A percentile compares a stretch with the other conserved stretches of the same genome.
These are phyloP conservation scores for Mortierella sp. DNA, from an alignment of 371 early-diverging fungal genomes.

Conservation along the genomic window DNA sequence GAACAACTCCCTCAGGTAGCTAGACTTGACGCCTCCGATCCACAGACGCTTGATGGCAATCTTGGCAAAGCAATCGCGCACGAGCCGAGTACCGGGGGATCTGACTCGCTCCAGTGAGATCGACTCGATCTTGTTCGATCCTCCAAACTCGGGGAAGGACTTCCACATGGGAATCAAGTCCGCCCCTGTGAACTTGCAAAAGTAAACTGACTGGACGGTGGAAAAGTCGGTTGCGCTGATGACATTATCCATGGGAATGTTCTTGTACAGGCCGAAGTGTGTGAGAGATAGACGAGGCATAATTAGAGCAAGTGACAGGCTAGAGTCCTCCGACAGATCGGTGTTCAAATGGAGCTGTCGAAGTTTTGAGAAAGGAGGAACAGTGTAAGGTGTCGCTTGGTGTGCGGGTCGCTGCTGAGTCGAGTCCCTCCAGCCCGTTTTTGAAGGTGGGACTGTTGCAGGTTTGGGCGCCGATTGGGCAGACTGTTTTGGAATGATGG, in stretches of 20 bases:
- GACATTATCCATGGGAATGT: background rate
- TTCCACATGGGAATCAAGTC: conserved; percentile 11
- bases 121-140: conserved; percentile 2
- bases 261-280: conserved; percentile 11
- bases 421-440: background rate
- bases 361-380: conserved; percentile 1
- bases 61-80: background rate
- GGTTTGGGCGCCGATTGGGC: background rate
- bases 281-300: conserved; percentile 17
- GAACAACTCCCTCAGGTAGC: background rate
- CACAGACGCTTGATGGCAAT: conserved; percentile 20
- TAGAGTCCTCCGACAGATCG: background rate
- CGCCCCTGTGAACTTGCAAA: background rate
- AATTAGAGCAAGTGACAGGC: background rate
- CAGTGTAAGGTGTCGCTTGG: background rate
- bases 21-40: conserved; percentile 1
- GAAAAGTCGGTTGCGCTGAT: background rate
- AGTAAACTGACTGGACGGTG: conserved; percentile 8
- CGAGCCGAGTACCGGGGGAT: background rate
- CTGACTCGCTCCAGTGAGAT: background rate
- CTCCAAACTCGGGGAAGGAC: background rate
- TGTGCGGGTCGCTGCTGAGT: background rate
- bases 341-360: conserved; percentile 13
- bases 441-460: background rate
- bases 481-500: background rate